Base-by-base conservation (phyloP, 1,284 basidiomycete species). In the Moniliophthora roreri region DNA sequence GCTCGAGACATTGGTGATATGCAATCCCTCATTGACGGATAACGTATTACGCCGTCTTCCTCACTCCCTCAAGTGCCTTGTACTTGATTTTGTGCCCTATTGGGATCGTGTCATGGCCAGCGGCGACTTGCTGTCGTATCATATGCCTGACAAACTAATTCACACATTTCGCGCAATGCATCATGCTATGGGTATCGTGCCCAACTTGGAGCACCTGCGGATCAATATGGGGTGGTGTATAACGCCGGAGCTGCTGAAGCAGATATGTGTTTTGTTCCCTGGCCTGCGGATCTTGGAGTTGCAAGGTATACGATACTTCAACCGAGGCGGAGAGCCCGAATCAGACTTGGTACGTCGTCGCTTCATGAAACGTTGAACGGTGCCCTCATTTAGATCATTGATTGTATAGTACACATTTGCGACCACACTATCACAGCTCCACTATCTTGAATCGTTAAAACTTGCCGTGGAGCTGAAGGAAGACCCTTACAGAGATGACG, bases 171-270 rank as follows among this genome's bases (percentile, higher is more conserved):
- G 44, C 18, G 28, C 38, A 18, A 21, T 54, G 18, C 24, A 39
- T 48, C 9, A 16, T 6, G 39, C 24, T 4, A 39, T 24, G 35
- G 26, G 36, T 15, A 36, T 16, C 36, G 37, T 39, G 40, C 42
- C 48, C 13, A n/a, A 47, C 37, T 7, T 57, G 8, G 52, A 42
- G 32, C 45, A 51, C 5, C 28, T 53, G 2, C 35, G 48, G n/a
- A 48, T 53, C 24, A 57, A 51, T 21, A 57, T 57, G 55, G 55
- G 55, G 7, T 53, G 55, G 55, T 48, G 52, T 37, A 37, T 51
- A 18, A 57, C 48, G 20, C 42, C 52, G 15, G 47, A 52, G 13
- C 15, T 56, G 18, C n/a, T 56, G n/a, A n/a, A 37, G 32, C 10
- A 26, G 13, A 52, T 56, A 3, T 56, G 35, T 16, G n/a, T 26